These are phyloP conservation scores for Emericellopsis terricola DNA, from an alignment of 495 filamentous ascomycete genomes.

Conservation along the genomic window DNA sequence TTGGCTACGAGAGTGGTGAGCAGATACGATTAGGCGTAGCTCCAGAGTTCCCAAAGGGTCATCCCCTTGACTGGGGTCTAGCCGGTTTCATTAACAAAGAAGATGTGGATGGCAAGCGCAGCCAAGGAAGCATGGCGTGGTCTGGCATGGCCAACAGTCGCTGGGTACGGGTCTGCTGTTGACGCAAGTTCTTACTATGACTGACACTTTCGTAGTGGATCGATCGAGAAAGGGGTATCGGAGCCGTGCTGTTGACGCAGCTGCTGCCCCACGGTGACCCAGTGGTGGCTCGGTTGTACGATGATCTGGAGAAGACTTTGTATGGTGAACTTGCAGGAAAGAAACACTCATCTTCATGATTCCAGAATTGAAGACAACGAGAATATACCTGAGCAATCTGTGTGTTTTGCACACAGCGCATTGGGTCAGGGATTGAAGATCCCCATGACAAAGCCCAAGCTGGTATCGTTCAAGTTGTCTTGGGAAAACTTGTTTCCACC, in stretches of 20 bases:
- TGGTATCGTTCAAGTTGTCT: too few species aligned
- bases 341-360: too few species aligned
- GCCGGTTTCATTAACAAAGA: slow-evolving; percentile 11
- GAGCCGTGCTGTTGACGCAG: slow-evolving; percentile 9
- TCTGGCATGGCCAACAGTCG: slow-evolving; percentile 6
- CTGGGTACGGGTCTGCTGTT: slow-evolving; percentile 10
- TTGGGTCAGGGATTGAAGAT: too few species aligned
- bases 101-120: slow-evolving; percentile 12
- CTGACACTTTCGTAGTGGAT: slow-evolving; percentile 11
- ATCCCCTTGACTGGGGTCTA: slow-evolving; percentile 9
- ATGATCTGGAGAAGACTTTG: slow-evolving; percentile 15
- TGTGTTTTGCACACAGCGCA: too few species aligned
- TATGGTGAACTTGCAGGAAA: too few species aligned
- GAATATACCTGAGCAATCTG: too few species aligned
- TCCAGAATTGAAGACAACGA: too few species aligned
- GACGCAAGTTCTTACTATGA: not conserved
- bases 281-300: slow-evolving; percentile 8
- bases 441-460: too few species aligned
- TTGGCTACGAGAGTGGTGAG: slow-evolving; percentile 2
- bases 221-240: slow-evolving; percentile 15
- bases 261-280: slow-evolving; percentile 9
- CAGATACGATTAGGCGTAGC: slow-evolving; percentile 1
- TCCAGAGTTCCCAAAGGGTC: slow-evolving; percentile 7
- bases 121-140: slow-evolving; percentile 19
- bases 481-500: too few species aligned